Evolutionary conservation across 345 rosid species (phyloP).

Genomic region (Citrus medica): DNA sequence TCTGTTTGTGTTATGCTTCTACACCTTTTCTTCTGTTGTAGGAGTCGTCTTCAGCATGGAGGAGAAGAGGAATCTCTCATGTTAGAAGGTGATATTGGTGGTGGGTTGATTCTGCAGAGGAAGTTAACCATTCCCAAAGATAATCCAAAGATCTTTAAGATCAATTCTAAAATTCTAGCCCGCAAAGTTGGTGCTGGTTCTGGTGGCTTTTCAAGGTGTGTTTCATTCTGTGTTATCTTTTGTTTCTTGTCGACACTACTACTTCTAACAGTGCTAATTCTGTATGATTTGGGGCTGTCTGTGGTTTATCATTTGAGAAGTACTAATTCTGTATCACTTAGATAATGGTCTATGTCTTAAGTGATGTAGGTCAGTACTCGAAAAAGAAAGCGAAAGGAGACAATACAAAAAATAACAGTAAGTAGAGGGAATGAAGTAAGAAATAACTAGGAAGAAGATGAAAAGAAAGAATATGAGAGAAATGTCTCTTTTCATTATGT

Average conservation of each 20-base stretch:
- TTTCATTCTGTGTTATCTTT: background rate
- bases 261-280: background rate
- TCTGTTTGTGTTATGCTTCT: background rate
- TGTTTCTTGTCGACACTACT: background rate
- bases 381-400: background rate
- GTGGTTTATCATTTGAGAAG: background rate
- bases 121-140: constrained; percentile 44
- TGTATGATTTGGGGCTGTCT: background rate
- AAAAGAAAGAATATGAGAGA: background rate
- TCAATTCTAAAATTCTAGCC: constrained; percentile 67
- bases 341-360: background rate
- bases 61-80: constrained; percentile 68
- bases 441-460: background rate
- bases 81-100: constrained; percentile 76
- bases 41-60: constrained; percentile 74
- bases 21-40: constrained; percentile 23
- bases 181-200: constrained; percentile 88
- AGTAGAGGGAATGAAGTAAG: background rate
- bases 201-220: constrained; percentile 89
- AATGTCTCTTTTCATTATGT: background rate
- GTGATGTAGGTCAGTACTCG: background rate
- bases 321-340: background rate
- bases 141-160: constrained; percentile 43
- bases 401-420: background rate
- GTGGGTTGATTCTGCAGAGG: constrained; percentile 70